These are phyloP conservation scores for Cutaneotrichosporon daszewskae DNA, from an alignment of 1,284 basidiomycete species.

Conservation along the genomic window DNA sequence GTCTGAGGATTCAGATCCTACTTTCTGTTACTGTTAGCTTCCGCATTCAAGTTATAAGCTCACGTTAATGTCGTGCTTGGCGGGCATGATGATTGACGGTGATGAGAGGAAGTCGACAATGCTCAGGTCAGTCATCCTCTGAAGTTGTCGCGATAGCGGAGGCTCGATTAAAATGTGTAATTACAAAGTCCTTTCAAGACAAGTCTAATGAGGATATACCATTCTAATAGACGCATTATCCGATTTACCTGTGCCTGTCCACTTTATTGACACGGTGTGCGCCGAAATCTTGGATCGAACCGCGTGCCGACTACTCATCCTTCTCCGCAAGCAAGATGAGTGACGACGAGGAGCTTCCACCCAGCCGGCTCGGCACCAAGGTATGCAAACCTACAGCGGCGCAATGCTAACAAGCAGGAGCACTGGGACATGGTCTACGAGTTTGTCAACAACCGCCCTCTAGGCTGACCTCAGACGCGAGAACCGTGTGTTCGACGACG, in stretches of 20 bases:
- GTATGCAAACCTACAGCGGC: not conserved
- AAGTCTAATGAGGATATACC: no score
- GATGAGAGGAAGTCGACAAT: no score
- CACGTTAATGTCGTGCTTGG: constrained; percentile 49
- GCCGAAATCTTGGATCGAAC: not conserved
- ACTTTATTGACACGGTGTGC: no score
- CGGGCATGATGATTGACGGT: constrained; percentile 23
- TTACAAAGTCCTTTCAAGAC: no score
- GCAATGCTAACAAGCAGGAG: constrained; percentile 14
- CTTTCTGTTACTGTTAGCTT: constrained; percentile 32
- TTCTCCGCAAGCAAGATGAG: constrained; percentile 3
- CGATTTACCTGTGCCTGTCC: no score
- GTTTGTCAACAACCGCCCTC: constrained; percentile 18
- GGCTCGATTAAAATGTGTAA: no score
- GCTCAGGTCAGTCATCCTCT: no score
- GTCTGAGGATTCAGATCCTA: constrained; percentile 46
- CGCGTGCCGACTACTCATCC: not conserved
- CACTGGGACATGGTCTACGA: constrained; percentile 48
- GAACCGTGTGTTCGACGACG: constrained; percentile 39
- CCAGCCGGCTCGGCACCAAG: constrained; percentile 46
- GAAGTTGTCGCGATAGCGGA: no score
- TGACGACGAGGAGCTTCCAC: constrained; percentile 44
- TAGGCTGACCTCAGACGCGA: constrained; percentile 34
- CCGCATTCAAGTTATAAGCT: constrained; percentile 3
- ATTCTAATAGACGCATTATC: no score